Percentiles rank a stretch among this genome's conserved stretches.
These are phyloP conservation scores for Clonostachys rhizophaga DNA, from an alignment of 2,329 filamentous ascomycete genomes.

Conservation along the genomic window DNA sequence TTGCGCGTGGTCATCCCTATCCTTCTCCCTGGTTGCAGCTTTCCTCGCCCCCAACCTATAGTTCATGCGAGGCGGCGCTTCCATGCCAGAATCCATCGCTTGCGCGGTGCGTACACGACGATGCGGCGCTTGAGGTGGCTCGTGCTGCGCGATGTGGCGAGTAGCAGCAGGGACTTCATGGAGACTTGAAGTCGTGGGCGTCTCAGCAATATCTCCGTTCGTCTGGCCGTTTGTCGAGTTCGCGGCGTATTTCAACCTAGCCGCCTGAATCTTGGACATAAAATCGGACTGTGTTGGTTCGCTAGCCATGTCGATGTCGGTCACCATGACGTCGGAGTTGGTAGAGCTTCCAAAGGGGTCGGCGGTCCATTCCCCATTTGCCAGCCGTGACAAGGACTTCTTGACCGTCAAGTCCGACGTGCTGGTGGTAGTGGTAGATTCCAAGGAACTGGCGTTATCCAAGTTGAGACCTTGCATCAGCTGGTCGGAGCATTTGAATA, in stretches of 20 bases:
- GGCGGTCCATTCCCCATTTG: constrained; percentile 24
- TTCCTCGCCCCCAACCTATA: constrained; percentile 45
- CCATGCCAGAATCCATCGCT: constrained; percentile 43
- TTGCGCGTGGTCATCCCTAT: constrained; percentile 13
- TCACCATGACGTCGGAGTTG: neutral
- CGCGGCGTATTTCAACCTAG: constrained; percentile 38
- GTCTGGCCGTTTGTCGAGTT: constrained; percentile 24
- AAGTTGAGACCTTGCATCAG: constrained; percentile 42
- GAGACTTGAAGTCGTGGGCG: constrained; percentile 32
- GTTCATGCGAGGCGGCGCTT: constrained; percentile 62
- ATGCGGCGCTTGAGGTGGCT: constrained; percentile 46
- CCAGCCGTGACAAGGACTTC: constrained; percentile 31
- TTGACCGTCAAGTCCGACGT: constrained; percentile 28
- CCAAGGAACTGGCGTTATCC: constrained; percentile 6
- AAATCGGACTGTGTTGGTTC: constrained; percentile 48
- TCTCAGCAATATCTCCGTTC: constrained; percentile 57
- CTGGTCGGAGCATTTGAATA: constrained; percentile 70
- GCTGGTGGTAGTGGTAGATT: constrained; percentile 17
- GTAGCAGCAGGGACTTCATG: no score
- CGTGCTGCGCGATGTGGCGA: constrained; percentile 15
- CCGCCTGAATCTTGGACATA: constrained; percentile 49
- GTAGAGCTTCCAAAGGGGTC: constrained; percentile 39
- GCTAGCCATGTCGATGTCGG: constrained; percentile 24
- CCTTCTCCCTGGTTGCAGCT: constrained; percentile 25
- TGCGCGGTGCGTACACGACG: constrained; percentile 52